These are phyloP conservation scores for sorghum (Sorghum bicolor) DNA, from an alignment of 176 grass and related monocot genomes.

Conservation along the genomic window DNA sequence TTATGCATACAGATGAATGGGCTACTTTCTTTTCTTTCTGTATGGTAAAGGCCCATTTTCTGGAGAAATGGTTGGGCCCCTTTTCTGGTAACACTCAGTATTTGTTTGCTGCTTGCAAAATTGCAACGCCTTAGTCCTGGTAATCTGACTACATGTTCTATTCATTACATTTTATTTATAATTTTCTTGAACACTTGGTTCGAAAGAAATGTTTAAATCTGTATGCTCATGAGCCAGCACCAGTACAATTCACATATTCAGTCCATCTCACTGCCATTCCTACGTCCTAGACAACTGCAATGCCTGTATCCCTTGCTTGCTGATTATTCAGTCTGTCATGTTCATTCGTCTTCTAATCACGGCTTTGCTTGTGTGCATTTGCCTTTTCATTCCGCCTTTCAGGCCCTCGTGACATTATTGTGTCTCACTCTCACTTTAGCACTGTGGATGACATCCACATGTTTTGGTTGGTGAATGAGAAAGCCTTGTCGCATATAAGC, in stretches of 20 bases:
- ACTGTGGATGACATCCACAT: background rate
- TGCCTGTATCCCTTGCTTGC: background rate
- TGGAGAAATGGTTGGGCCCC: background rate
- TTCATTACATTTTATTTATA: background rate
- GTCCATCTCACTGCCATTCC: background rate
- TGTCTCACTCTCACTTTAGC: background rate
- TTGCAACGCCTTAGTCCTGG: background rate
- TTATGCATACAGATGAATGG: background rate
- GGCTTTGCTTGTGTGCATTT: background rate
- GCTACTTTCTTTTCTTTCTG: background rate
- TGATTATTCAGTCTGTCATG: background rate
- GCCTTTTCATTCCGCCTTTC: background rate
- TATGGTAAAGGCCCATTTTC: background rate
- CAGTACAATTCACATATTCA: background rate
- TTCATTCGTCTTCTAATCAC: background rate
- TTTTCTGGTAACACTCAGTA: background rate
- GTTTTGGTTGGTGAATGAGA: background rate
- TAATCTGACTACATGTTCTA: background rate
- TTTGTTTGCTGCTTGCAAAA: background rate
- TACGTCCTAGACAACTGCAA: background rate
- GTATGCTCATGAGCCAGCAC: background rate
- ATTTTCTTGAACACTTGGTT: background rate
- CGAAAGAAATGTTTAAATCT: background rate
- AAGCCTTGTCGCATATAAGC: background rate
- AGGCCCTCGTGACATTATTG: background rate